Conservation (phyloP, 108 stramenopile species). For the Conticribra guillardii region DNA sequence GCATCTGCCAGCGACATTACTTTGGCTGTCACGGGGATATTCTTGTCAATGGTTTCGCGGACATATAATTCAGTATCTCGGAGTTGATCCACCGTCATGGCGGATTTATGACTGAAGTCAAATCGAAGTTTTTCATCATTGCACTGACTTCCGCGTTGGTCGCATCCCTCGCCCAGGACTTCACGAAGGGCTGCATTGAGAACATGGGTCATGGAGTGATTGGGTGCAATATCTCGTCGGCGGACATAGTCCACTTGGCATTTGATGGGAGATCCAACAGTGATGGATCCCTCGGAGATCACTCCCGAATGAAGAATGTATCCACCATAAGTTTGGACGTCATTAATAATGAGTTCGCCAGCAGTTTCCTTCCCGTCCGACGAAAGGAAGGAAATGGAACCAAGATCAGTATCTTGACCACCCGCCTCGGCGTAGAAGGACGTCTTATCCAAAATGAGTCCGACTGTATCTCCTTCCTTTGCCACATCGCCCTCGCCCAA, state of each 20-base stretch:
- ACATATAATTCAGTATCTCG: constrained; percentile 86
- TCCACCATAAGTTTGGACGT: constrained; percentile 89
- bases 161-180: constrained; percentile 82
- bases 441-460: constrained; percentile 90
- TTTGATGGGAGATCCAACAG: constrained; percentile 75
- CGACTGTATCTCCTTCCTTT: constrained; percentile 70
- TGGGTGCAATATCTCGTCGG: constrained; percentile 89
- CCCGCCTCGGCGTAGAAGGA: constrained; percentile 98
- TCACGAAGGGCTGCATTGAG: constrained; percentile 97
- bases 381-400: constrained; percentile 47
- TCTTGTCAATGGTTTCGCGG: constrained; percentile 68
- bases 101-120: constrained; percentile 93
- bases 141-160: constrained; percentile 90
- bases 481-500: constrained; percentile 48
- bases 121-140: constrained; percentile 98
- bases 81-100: constrained; percentile 86
- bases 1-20: constrained; percentile 85
- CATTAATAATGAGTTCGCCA: constrained; percentile 63
- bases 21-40: constrained; percentile 66
- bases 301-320: constrained; percentile 89
- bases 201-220: constrained; percentile 99
- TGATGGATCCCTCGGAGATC: constrained; percentile 58
- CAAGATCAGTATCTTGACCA: constrained; percentile 95
- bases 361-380: constrained; percentile 5
- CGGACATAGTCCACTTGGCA: constrained; percentile 95